These are phyloP conservation scores for Benincasa hispida DNA, from an alignment of 306 rosid genomes.

Conservation along the genomic window DNA sequence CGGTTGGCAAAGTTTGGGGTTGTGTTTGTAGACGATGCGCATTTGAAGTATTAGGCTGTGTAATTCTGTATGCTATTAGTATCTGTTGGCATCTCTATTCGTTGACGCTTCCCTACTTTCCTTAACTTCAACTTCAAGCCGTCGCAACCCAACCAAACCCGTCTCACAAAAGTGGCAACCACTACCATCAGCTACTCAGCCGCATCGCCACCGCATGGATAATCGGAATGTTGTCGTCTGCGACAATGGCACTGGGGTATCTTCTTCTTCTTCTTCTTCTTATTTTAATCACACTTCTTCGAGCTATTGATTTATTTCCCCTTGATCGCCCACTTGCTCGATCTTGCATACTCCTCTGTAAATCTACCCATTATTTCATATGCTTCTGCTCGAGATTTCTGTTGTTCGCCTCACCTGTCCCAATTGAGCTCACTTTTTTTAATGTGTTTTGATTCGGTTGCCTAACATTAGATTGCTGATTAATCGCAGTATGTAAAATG, in stretches of 20 bases:
- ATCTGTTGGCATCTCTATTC: neutral
- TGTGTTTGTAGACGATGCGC: too few relatives aligned
- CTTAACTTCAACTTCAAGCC: neutral
- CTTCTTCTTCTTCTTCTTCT: neutral
- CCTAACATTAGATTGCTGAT: neutral
- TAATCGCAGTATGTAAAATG: constrained; percentile 83
- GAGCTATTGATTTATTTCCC: neutral
- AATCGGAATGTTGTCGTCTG: constrained; percentile 81
- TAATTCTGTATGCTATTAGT: too few relatives aligned
- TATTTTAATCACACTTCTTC: neutral
- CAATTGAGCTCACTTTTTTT: neutral
- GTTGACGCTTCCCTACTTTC: neutral
- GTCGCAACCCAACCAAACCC: neutral
- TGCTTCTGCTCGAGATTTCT: neutral
- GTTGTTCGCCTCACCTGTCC: neutral
- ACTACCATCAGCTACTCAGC: neutral
- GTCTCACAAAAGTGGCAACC: neutral
- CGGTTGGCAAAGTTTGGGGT: too few relatives aligned
- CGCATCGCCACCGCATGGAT: constrained; percentile 37
- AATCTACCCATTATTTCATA: neutral
- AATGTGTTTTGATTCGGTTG: neutral
- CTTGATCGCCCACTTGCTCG: neutral
- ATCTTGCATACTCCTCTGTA: neutral
- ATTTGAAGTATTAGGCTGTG: too few relatives aligned
- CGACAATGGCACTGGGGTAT: constrained; percentile 97